A percentile compares a stretch with the other conserved stretches of the same genome.
phyloP scores from a whole-genome alignment of 2,329 filamentous ascomycete species.

The Colletotrichum sp. region DNA sequence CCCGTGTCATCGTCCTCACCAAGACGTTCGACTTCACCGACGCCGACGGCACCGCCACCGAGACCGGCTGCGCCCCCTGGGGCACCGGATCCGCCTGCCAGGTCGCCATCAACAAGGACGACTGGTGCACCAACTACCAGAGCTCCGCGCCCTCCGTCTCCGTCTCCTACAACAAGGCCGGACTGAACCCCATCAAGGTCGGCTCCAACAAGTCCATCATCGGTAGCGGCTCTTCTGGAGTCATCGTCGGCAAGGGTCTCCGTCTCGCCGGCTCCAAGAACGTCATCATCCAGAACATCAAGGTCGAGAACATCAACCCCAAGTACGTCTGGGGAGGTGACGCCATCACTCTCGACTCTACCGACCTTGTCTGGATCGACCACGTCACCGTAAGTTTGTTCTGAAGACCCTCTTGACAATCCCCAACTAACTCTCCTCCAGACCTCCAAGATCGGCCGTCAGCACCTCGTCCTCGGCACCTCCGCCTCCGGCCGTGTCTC shows the following conservation, averaged over 20 bases:
- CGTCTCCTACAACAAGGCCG: constrained; percentile 56
- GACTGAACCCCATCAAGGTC: constrained; percentile 53
- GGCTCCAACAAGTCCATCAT: constrained; percentile 62
- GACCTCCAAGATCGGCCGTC: constrained; percentile 62
- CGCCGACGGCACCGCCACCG: constrained; percentile 56
- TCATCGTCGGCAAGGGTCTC: constrained; percentile 63
- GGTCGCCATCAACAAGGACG: constrained; percentile 62
- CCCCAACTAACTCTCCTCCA: not conserved
- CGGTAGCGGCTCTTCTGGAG: constrained; percentile 54
- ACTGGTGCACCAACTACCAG: constrained; percentile 61
- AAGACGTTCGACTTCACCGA: constrained; percentile 61
- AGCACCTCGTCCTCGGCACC: constrained; percentile 64
- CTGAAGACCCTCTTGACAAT: not conserved
- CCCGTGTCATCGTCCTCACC: constrained; percentile 63
- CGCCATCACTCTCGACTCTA: constrained; percentile 55
- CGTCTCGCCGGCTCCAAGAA: constrained; percentile 47
- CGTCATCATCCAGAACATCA: constrained; percentile 64
- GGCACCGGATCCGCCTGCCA: constrained; percentile 55
- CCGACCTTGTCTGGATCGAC: constrained; percentile 54
- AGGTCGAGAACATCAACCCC: constrained; percentile 38
- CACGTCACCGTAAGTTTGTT: constrained; percentile 43
- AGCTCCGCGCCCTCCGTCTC: constrained; percentile 49
- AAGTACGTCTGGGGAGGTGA: constrained; percentile 65
- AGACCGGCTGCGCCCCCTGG: constrained; percentile 62
- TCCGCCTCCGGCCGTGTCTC: constrained; percentile 57